Percentiles rank a stretch among this genome's conserved stretches.
Conservation (phyloP, 2,329 filamentous ascomycete species). For the Venturia carpophila region DNA sequence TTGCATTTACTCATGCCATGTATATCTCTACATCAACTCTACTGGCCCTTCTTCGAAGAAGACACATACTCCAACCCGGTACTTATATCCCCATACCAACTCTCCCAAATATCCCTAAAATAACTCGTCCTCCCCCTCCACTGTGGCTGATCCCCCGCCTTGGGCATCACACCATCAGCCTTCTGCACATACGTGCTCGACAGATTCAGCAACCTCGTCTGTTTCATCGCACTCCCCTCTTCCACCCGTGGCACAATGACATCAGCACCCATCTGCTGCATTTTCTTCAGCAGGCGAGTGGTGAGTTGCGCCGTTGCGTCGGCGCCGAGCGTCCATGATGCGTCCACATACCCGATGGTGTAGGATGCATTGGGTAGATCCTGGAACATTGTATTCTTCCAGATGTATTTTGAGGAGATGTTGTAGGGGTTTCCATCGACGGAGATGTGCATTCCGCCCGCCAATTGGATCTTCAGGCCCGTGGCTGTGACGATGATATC, state of each 20-base stretch:
- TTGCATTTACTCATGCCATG: too few species aligned
- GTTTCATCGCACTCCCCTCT: slow-evolving; percentile 28
- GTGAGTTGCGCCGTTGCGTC: slow-evolving; percentile 47
- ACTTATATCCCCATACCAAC: slow-evolving; percentile 36
- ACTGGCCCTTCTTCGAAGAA: not conserved
- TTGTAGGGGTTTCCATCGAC: slow-evolving; percentile 46
- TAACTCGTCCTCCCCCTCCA: slow-evolving; percentile 30
- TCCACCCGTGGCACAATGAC: slow-evolving; percentile 40
- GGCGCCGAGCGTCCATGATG: slow-evolving; percentile 55
- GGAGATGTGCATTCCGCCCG: slow-evolving; percentile 43
- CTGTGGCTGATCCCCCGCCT: slow-evolving; percentile 36
- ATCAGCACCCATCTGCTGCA: slow-evolving; percentile 38
- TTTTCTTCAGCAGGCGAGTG: slow-evolving; percentile 44
- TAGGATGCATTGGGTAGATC: slow-evolving; percentile 54
- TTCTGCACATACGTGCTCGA: slow-evolving; percentile 46
- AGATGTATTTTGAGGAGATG: slow-evolving; percentile 46
- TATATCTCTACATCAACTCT: not conserved
- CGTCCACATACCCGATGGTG: slow-evolving; percentile 53
- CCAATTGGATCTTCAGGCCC: slow-evolving; percentile 50
- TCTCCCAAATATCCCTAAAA: slow-evolving; percentile 37
- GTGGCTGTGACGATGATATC: slow-evolving; percentile 61
- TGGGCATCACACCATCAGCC: slow-evolving; percentile 38
- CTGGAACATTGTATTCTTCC: slow-evolving; percentile 55
- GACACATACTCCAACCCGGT: slow-evolving; percentile 32
- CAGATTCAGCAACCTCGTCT: slow-evolving; percentile 37